Conservation (phyloP, 2,329 filamentous ascomycete genomes). For the Sclerotinia glacialis region DNA sequence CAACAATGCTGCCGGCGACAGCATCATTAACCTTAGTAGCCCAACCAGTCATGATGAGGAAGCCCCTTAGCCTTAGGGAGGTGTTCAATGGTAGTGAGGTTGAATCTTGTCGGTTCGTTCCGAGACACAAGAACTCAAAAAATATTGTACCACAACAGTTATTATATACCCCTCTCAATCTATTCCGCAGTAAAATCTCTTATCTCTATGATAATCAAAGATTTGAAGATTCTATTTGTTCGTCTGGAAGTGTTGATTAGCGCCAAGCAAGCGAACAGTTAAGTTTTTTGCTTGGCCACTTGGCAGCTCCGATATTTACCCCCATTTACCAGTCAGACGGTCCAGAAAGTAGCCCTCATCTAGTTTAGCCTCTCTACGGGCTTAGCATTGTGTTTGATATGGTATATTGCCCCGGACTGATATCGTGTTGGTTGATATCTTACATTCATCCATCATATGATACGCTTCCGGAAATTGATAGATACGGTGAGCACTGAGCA, state of each 20-base stretch:
- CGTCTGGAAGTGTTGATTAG: not conserved
- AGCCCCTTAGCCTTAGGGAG: not conserved
- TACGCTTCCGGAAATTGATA: not conserved
- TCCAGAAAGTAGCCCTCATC: not conserved
- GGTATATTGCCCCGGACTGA: slow-evolving; percentile 6
- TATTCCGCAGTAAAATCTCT: not conserved
- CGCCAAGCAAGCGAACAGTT: slow-evolving; percentile 12
- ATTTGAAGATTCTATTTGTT: slow-evolving; percentile 18
- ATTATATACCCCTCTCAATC: slow-evolving; percentile 9
- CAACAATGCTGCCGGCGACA: slow-evolving; percentile 64
- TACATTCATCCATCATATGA: slow-evolving; percentile 13
- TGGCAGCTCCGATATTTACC: slow-evolving; percentile 10
- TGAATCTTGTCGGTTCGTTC: slow-evolving; percentile 3
- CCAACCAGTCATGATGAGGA: slow-evolving; percentile 15
- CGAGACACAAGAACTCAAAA: slow-evolving; percentile 1
- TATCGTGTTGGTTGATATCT: slow-evolving; percentile 10
- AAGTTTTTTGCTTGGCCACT: slow-evolving; percentile 13
- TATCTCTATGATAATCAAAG: slow-evolving; percentile 15
- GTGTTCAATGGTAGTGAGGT: not conserved
- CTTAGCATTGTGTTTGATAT: slow-evolving; percentile 1
- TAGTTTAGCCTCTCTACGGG: not conserved
- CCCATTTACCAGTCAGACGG: slow-evolving; percentile 6
- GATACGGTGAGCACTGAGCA: not conserved
- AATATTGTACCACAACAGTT: not conserved
- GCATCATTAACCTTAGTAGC: slow-evolving; percentile 34